These are phyloP conservation scores for Ganoderma meredithae DNA, from an alignment of 1,284 basidiomycete genomes.

Conservation along the genomic window DNA sequence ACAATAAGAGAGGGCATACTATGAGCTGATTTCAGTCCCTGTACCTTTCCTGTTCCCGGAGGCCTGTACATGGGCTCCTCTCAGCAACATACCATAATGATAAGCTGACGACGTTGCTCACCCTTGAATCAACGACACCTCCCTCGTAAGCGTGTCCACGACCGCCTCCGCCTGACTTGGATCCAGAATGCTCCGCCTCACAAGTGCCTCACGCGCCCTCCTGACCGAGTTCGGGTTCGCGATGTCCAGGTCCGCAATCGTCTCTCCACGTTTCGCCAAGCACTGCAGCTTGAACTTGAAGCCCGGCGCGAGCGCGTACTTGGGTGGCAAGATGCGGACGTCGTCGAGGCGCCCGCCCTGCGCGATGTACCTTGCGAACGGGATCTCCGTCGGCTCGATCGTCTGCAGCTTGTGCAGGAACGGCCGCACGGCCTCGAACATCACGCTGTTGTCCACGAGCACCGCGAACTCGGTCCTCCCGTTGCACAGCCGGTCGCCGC, in stretches of 20 bases:
- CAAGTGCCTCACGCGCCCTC: constrained; percentile 55
- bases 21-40: neutral
- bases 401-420: constrained; percentile 41
- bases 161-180: constrained; percentile 73
- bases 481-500: constrained; percentile 27
- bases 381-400: constrained; percentile 42
- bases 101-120: constrained; percentile 39
- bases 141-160: constrained; percentile 62
- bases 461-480: constrained; percentile 33
- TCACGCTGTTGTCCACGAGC: constrained; percentile 41
- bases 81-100: too few relatives aligned
- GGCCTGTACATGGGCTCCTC: constrained; percentile 50
- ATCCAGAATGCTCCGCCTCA: constrained; percentile 59
- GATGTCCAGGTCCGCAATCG: constrained; percentile 33
- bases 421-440: constrained; percentile 42
- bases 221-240: constrained; percentile 27
- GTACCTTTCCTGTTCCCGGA: constrained; percentile 79
- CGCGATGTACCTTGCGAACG: constrained; percentile 46
- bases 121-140: constrained; percentile 77
- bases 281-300: constrained; percentile 42
- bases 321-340: constrained; percentile 35
- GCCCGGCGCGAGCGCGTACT: constrained; percentile 37
- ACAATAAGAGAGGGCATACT: too few relatives aligned
- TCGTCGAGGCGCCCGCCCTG: constrained; percentile 32
- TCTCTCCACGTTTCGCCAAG: constrained; percentile 43